Base-by-base conservation (phyloP, 2,329 filamentous ascomycete species). In the Ascochyta viciae-villosae region DNA sequence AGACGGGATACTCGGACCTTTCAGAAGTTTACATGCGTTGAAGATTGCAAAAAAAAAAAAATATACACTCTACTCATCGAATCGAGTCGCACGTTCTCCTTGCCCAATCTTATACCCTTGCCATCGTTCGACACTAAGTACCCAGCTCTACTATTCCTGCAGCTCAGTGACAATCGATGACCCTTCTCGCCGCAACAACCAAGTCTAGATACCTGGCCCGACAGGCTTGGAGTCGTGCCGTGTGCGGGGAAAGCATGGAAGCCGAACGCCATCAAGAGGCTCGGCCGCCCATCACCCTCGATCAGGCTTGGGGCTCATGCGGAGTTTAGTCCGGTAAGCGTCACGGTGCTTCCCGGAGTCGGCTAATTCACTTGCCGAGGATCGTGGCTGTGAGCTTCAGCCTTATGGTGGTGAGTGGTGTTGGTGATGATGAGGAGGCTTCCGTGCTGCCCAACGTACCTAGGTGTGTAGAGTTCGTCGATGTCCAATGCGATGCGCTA, bases 301-400 rank as follows among this genome's bases (percentile, higher is more conserved):
- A 50, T 45, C 40, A 50, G 52, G 45, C 29, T 45, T 40, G 52
- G 40, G 27, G 29, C n/a, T 31, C 15, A 9, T 19, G 42, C 52
- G 52, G 45, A 55, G 34, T 50, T 34, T 45, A 23, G 52, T 55
- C 52, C 52, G 52, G 44, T 33, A 33, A 23, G 44, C 23, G n/a
- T 29, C 29, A 35, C 52, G 41, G 52, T 41, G 34, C 52, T 45
- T 55, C 40, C 46, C 46, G 39, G 39, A 23, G 46, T 40, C 26
- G 16, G 24, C 29, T 40, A 35, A 40, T 31, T 50, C 45, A 23
- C 6, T 10, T 22, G 22, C 12, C 22, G 39, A 12, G 2, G 8
- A 23, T 19, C 10, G 26, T 22, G 19, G 38, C 46, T n/a, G 8
- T 27, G 8, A 16, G 19, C 29, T 39, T 47, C 50, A 47, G 50